Evolutionary conservation across 805 yeast species (phyloP).

Genomic region (Candida ovalis): DNA sequence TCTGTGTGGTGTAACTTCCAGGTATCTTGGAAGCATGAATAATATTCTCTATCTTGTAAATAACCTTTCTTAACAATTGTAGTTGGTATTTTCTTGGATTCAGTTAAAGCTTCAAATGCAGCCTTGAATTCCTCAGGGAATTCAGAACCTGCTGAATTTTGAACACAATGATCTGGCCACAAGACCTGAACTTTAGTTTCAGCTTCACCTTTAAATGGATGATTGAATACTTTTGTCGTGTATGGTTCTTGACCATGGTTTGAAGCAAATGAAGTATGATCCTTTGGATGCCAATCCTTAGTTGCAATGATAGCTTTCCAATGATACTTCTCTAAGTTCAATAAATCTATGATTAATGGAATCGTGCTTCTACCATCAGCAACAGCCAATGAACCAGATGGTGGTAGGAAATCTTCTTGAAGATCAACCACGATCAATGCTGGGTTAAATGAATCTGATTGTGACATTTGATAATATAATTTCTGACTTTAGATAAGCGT

Average conservation of each 20-base stretch:
- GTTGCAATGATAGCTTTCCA: conserved; percentile 73
- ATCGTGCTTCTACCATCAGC: conserved; percentile 57
- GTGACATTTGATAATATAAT: neutral
- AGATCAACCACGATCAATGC: conserved; percentile 78
- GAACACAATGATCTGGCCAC: conserved; percentile 94
- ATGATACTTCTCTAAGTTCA: conserved; percentile 35
- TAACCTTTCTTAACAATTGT: conserved; percentile 65
- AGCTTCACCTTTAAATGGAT: conserved; percentile 42
- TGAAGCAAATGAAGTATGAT: conserved; percentile 81
- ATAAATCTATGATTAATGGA: conserved; percentile 44
- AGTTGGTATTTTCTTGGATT: conserved; percentile 34
- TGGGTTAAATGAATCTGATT: conserved; percentile 18
- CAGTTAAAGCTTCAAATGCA: conserved; percentile 22
- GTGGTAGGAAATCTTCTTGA: conserved; percentile 84
- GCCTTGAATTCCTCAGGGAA: conserved; percentile 49
- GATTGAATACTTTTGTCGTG: conserved; percentile 41
- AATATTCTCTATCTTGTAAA: conserved; percentile 71
- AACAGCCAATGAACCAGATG: conserved; percentile 75
- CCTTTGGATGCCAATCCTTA: conserved; percentile 83
- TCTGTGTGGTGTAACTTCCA: conserved; percentile 75
- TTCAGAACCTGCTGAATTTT: conserved; percentile 61
- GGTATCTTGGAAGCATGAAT: conserved; percentile 80
- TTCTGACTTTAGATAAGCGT: neutral
- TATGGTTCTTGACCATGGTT: conserved; percentile 54
- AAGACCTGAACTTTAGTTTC: conserved; percentile 41